phyloP scores from a whole-genome alignment of 352 stramenopile genomes.

The Globisporangium takayamanum region DNA sequence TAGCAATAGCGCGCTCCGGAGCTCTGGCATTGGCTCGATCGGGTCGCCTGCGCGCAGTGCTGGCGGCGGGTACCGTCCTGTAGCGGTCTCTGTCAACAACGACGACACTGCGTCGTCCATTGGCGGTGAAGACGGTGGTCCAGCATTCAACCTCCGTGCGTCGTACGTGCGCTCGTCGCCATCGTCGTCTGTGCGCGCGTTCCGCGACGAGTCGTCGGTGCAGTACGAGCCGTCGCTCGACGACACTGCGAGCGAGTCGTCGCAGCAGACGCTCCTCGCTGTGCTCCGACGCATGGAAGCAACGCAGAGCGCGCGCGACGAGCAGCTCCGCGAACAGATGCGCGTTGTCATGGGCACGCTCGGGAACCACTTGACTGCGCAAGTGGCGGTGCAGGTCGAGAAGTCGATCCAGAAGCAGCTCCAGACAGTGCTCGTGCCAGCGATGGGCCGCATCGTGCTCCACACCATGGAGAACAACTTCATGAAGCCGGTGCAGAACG shows the following conservation, averaged over 20 bases:
- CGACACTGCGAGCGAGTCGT: slow-evolving; percentile 49
- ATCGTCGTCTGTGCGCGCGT: slow-evolving; percentile 71
- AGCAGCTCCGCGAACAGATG: slow-evolving; percentile 67
- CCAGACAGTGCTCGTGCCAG: slow-evolving; percentile 71
- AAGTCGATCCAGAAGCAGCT: slow-evolving; percentile 83
- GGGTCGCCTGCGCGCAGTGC: slow-evolving; percentile 20
- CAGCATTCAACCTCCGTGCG: slow-evolving; percentile 32
- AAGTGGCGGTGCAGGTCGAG: slow-evolving; percentile 64
- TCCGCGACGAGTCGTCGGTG: slow-evolving; percentile 68
- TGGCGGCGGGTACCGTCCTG: not conserved
- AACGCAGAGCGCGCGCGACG: slow-evolving; percentile 56
- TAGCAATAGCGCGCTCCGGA: slow-evolving; percentile 2
- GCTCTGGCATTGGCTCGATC: slow-evolving; percentile 4
- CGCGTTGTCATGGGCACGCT: slow-evolving; percentile 51
- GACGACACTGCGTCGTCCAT: slow-evolving; percentile 47
- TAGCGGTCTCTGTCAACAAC: slow-evolving; percentile 15
- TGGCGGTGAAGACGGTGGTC: slow-evolving; percentile 43
- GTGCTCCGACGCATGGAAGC: slow-evolving; percentile 69
- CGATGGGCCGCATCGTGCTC: slow-evolving; percentile 80
- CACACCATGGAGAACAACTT: slow-evolving; percentile 89
- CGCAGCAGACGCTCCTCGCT: slow-evolving; percentile 48
- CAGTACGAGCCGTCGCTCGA: slow-evolving; percentile 69
- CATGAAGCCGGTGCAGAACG: slow-evolving; percentile 78
- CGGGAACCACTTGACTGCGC: slow-evolving; percentile 45
- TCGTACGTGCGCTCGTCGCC: slow-evolving; percentile 71